phyloP scores from a whole-genome alignment of 352 stramenopile genomes.

The Chrysophaeum taylorii region DNA sequence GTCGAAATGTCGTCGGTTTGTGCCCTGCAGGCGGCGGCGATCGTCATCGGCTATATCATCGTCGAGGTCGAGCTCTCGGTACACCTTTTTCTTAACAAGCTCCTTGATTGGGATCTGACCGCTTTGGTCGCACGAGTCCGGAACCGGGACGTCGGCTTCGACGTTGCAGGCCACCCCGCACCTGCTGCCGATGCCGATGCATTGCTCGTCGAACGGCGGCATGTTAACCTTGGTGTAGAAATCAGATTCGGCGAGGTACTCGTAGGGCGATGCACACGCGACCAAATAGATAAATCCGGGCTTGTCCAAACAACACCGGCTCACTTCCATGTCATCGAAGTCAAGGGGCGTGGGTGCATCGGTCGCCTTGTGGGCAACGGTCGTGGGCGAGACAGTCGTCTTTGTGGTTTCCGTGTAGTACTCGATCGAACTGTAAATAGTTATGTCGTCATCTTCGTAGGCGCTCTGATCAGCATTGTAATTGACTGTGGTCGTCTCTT shows the following conservation, averaged over 20 bases:
- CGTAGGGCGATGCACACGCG: not conserved
- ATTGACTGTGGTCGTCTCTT: not conserved
- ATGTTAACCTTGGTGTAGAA: not conserved
- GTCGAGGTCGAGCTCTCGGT: not conserved
- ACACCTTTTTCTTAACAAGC: not conserved
- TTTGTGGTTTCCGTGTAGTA: too few species aligned
- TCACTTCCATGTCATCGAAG: not conserved
- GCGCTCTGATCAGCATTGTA: not conserved
- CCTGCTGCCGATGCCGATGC: not conserved
- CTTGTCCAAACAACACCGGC: not conserved
- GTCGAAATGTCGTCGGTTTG: not conserved
- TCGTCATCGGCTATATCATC: not conserved
- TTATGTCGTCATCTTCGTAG: not conserved
- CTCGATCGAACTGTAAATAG: too few species aligned
- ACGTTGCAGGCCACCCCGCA: not conserved
- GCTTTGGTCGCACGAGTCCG: not conserved
- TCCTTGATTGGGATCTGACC: not conserved
- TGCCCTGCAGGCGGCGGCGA: not conserved
- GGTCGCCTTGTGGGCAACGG: not conserved
- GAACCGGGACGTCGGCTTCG: not conserved
- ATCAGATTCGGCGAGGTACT: not conserved
- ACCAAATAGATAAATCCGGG: conserved; percentile 1
- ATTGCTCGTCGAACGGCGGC: conserved; percentile 7
- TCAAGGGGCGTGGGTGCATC: not conserved
- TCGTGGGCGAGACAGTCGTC: too few species aligned